phyloP scores from a whole-genome alignment of 2,329 filamentous ascomycete genomes.

The Claviceps capensis region DNA sequence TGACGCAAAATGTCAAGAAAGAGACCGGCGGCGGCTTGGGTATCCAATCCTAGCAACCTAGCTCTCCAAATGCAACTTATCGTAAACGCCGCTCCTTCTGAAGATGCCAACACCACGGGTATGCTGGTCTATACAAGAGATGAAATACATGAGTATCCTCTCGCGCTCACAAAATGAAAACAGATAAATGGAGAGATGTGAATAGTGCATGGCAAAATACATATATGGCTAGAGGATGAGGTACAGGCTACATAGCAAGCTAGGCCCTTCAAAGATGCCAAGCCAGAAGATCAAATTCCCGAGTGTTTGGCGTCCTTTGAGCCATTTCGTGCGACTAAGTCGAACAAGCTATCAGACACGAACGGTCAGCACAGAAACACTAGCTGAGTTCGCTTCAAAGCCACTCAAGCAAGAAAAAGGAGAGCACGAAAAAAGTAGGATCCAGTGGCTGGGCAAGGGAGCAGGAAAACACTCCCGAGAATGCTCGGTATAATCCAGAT shows the following conservation, averaged over 20 bases:
- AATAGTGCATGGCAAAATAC: not conserved
- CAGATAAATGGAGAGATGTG: not conserved
- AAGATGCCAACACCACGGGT: not conserved
- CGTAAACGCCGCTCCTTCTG: too few species aligned
- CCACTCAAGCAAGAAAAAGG: not conserved
- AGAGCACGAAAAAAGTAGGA: constrained; percentile 36
- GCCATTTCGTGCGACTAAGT: constrained; percentile 51
- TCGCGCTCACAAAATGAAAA: not conserved
- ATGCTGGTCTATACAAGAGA: not conserved
- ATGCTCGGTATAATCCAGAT: too few species aligned
- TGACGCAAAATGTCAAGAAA: too few species aligned
- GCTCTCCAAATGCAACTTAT: too few species aligned
- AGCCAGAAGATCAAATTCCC: constrained; percentile 70
- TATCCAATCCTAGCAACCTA: too few species aligned
- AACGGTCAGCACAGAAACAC: too few species aligned
- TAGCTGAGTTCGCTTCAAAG: not conserved
- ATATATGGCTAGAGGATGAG: constrained; percentile 32
- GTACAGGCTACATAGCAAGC: constrained; percentile 48
- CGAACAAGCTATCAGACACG: constrained; percentile 36
- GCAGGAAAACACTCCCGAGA: not conserved
- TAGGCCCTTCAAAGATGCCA: constrained; percentile 64
- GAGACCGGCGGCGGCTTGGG: too few species aligned
- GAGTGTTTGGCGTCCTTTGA: constrained; percentile 47
- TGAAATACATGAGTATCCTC: not conserved
- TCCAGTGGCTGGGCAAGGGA: constrained; percentile 26